Percentiles rank a stretch among this genome's conserved stretches.
Conservation (phyloP, 148 eudicot genomes). For the Arbutus unedo region DNA sequence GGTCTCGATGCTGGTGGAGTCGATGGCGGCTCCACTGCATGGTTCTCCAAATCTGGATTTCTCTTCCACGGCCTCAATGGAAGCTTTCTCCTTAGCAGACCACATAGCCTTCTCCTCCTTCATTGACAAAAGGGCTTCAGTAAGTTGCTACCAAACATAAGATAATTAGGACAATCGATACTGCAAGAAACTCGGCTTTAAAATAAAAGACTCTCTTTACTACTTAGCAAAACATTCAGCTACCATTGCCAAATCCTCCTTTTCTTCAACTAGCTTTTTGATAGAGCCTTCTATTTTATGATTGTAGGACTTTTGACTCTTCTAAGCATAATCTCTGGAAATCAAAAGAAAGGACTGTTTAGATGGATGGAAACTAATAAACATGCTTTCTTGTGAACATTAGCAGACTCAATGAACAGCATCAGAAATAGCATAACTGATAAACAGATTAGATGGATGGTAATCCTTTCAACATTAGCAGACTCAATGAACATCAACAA, state of each 20-base stretch:
- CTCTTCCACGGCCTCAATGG: slow-evolving; percentile 63
- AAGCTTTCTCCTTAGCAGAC: slow-evolving; percentile 82
- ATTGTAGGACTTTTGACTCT: slow-evolving; percentile 41
- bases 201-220: background rate
- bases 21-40: slow-evolving; percentile 57
- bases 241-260: slow-evolving; percentile 87
- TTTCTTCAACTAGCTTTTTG: slow-evolving; percentile 56
- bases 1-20: slow-evolving; percentile 22
- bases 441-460: too few species aligned
- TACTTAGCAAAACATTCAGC: slow-evolving; percentile 6
- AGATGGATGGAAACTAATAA: background rate
- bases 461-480: too few species aligned
- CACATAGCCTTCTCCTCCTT: slow-evolving; percentile 95
- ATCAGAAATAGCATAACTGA: too few species aligned
- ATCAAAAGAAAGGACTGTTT: slow-evolving; percentile 15
- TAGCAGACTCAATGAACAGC: too few species aligned
- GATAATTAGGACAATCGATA: slow-evolving; percentile 14
- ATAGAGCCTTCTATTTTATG: slow-evolving; percentile 44
- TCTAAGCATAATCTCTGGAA: slow-evolving; percentile 58
- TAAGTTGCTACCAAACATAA: slow-evolving; percentile 65
- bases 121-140: slow-evolving; percentile 77
- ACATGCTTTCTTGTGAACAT: too few species aligned
- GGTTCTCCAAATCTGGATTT: slow-evolving; percentile 60
- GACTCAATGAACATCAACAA: too few species aligned
- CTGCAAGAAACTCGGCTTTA: background rate